A percentile compares a stretch with the other conserved stretches of the same genome.
These are phyloP conservation scores for Aureobasidium sp. DNA, from an alignment of 2,329 filamentous ascomycete species.

Conservation along the genomic window DNA sequence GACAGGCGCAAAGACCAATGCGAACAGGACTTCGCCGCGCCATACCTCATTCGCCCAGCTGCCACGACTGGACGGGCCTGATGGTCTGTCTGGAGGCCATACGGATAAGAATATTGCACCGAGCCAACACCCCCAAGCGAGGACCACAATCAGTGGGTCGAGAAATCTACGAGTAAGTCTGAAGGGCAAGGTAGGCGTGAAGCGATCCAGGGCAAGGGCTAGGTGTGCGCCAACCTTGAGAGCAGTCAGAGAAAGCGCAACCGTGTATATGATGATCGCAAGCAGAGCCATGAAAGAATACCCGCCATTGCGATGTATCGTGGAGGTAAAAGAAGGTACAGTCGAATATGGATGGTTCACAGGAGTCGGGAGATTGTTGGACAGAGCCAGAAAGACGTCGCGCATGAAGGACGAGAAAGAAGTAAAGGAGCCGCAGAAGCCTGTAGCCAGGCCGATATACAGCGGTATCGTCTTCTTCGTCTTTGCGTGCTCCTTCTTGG, in stretches of 20 bases:
- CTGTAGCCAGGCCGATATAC: slow-evolving; percentile 78
- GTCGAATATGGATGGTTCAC: slow-evolving; percentile 29
- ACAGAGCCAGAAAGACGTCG: slow-evolving; percentile 69
- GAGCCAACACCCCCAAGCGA: slow-evolving; percentile 70
- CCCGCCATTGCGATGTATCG: slow-evolving; percentile 53
- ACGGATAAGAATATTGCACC: slow-evolving; percentile 64
- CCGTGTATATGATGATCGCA: slow-evolving; percentile 63
- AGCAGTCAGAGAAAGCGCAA: slow-evolving; percentile 60
- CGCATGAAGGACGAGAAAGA: slow-evolving; percentile 81
- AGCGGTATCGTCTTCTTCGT: slow-evolving; percentile 80
- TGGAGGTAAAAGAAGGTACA: slow-evolving; percentile 21
- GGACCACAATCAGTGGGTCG: slow-evolving; percentile 53
- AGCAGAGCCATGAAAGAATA: slow-evolving; percentile 77
- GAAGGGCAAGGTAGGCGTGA: slow-evolving; percentile 54
- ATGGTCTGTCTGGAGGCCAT: slow-evolving; percentile 54
- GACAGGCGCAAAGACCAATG: slow-evolving; percentile 71
- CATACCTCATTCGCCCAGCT: slow-evolving; percentile 46
- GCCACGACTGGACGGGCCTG: slow-evolving; percentile 21
- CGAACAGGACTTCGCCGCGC: slow-evolving; percentile 68
- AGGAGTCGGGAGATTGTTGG: slow-evolving; percentile 59
- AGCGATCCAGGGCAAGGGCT: slow-evolving; percentile 51
- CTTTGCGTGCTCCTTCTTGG: slow-evolving; percentile 32
- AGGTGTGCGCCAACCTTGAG: slow-evolving; percentile 67
- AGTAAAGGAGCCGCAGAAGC: slow-evolving; percentile 83
- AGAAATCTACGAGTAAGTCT: slow-evolving; percentile 48